Percentiles rank a stretch among this genome's conserved stretches.
These are phyloP conservation scores for Gillenia trifoliata DNA, from an alignment of 306 rosid genomes.

Conservation along the genomic window DNA sequence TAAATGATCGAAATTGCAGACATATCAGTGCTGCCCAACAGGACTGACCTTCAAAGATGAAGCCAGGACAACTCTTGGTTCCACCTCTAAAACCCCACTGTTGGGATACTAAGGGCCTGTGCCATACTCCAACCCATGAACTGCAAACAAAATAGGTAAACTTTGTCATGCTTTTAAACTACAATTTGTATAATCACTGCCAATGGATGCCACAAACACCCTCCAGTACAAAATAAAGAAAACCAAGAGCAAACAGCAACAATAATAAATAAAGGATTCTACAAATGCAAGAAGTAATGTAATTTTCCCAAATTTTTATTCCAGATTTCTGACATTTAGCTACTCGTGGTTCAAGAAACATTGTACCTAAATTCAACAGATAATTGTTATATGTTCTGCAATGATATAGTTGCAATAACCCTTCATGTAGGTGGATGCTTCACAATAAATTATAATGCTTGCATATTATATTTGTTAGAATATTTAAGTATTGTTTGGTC, in stretches of 20 bases:
- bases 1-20: constrained; percentile 65
- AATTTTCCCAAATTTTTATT: not conserved
- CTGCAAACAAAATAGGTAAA: constrained; percentile 42
- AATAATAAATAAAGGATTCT: not conserved
- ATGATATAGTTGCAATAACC: not conserved
- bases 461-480: not conserved
- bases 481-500: not conserved
- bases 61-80: constrained; percentile 95
- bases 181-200: not conserved
- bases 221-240: not conserved
- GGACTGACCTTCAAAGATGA: constrained; percentile 74
- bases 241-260: not conserved
- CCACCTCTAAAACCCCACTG: constrained; percentile 95
- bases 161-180: constrained; percentile 14
- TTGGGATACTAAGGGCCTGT: constrained; percentile 86
- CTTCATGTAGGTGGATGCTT: not conserved
- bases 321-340: not conserved
- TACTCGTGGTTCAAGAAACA: not conserved
- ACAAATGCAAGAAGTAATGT: not conserved
- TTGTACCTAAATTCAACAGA: not conserved
- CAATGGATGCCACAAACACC: not conserved
- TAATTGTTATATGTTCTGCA: not conserved
- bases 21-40: constrained; percentile 82
- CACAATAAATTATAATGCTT: not conserved
- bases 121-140: constrained; percentile 80